Base-by-base conservation (phyloP, 2,329 filamentous ascomycete species). In the Rugonectria rugulosa region DNA sequence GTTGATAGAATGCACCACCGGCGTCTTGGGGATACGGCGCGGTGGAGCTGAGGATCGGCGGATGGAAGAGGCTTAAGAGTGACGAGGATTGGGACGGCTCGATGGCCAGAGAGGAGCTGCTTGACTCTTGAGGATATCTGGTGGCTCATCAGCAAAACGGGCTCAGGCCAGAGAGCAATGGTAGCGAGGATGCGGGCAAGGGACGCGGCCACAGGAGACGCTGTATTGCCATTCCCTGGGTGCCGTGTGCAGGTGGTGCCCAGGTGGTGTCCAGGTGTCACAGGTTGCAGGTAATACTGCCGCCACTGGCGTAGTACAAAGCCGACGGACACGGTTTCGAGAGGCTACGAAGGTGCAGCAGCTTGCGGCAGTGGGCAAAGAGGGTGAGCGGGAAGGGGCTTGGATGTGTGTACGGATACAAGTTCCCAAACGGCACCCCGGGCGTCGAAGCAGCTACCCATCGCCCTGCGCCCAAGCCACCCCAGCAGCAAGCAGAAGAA, bases 41-140 rank as follows among this genome's bases (percentile, higher is more conserved):
- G 44, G 75, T 73, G 53, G 74, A 74, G 67, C 73, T 79, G 61
- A 82, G 74, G 60, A 78, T 69, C 43, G 79, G 74, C 61, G 80
- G 77, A 68, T 79, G 77, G 70, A 83, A 84, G 59, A 84, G 71
- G 66, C 73, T 78, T 69, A 85, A 70, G 65, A 82, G 75, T 56
- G 79, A 75, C 51, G 81, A 73, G 60, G 80, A 75, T 68, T 83
- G 80, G 51, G 78, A 68, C 60, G 80, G 79, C 70, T 85, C 82
- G 73, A 85, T 77, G 63, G 79, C 78, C 65, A 84, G 75, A 66
- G 81, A 75, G 61, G 81, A 77, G 59, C 77, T 76, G 70, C 73
- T 78, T 66, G 80, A 73, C 67, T 84, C 81, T 69, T 83, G 81
- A 68, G 74, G 79, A 74, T 83, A 85, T 78, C 83, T 85, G 71